These are phyloP conservation scores for Cystofilobasidium bisporidii DNA, from an alignment of 768 basidiomycete genomes.

Conservation along the genomic window DNA sequence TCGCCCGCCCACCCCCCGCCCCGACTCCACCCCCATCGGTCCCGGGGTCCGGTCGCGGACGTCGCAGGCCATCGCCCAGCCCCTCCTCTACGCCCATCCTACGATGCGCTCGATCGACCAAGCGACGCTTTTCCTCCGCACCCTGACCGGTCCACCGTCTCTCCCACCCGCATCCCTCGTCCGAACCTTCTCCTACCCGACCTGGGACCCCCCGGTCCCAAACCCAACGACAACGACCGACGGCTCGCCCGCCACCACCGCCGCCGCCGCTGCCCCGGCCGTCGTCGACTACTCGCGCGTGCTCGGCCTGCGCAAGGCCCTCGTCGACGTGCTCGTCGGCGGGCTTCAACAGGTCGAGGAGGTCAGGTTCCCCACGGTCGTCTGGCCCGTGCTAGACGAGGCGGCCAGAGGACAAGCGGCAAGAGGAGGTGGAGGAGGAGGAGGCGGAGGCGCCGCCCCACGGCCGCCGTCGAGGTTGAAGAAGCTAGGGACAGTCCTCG, in stretches of 20 bases:
- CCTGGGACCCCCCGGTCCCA: too few species aligned
- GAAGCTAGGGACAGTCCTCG: constrained; percentile 13
- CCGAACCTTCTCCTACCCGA: constrained; percentile 1
- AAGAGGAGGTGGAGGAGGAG: not conserved
- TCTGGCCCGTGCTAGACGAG: not conserved
- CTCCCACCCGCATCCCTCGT: not conserved
- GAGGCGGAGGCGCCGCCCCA: not conserved
- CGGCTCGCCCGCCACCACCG: not conserved
- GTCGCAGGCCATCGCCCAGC: not conserved
- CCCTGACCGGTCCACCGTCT: not conserved
- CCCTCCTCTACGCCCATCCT: not conserved
- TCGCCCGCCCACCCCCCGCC: not conserved
- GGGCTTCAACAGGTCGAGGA: not conserved
- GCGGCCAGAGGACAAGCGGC: not conserved
- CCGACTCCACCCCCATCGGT: not conserved
- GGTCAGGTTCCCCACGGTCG: constrained; percentile 12
- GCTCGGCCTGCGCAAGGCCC: not conserved
- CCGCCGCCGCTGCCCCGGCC: not conserved
- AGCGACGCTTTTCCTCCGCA: not conserved
- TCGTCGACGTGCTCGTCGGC: constrained; percentile 5
- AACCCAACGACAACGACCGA: too few species aligned
- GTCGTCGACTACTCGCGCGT: not conserved
- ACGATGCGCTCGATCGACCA: not conserved
- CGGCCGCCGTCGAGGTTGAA: not conserved
- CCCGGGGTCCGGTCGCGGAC: too few species aligned